Evolutionary conservation across 495 filamentous ascomycete species (phyloP).

Genomic region (Pyrenula massariospora): DNA sequence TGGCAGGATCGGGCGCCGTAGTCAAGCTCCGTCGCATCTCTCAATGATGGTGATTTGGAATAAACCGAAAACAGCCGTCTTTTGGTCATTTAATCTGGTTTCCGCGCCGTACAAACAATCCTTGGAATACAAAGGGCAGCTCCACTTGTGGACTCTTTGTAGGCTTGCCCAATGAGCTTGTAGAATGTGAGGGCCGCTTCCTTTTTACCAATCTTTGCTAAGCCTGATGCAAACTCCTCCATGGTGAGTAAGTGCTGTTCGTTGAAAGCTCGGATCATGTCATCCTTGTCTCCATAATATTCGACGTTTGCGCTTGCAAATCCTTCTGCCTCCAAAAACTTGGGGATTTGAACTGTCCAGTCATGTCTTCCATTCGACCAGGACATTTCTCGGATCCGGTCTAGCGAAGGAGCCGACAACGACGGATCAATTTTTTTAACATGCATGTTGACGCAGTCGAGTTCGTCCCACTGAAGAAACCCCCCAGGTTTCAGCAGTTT

Average conservation of each 20-base stretch:
- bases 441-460: constrained; percentile 3
- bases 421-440: constrained; percentile 3
- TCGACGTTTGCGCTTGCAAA: constrained; percentile 3
- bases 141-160: neutral
- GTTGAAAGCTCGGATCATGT: constrained; percentile 4
- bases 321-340: neutral
- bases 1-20: too few species aligned
- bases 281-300: constrained; percentile 4
- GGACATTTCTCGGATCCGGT: constrained; percentile 1
- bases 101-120: neutral
- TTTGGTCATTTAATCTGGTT: neutral
- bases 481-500: constrained; percentile 24
- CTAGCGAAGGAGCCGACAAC: constrained; percentile 1
- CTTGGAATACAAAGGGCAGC: neutral
- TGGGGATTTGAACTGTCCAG: constrained; percentile 8
- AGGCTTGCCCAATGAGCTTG: neutral
- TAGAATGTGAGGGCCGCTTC: neutral
- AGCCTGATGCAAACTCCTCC: constrained; percentile 4
- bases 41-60: too few species aligned
- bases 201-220: neutral
- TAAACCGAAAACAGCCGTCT: too few species aligned
- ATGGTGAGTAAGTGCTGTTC: constrained; percentile 7
- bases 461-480: constrained; percentile 28
- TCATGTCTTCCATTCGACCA: constrained; percentile 7
- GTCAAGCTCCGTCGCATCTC: too few species aligned